These are phyloP conservation scores for Aspergillus bombycis DNA, from an alignment of 2,329 filamentous ascomycete genomes.

Conservation along the genomic window DNA sequence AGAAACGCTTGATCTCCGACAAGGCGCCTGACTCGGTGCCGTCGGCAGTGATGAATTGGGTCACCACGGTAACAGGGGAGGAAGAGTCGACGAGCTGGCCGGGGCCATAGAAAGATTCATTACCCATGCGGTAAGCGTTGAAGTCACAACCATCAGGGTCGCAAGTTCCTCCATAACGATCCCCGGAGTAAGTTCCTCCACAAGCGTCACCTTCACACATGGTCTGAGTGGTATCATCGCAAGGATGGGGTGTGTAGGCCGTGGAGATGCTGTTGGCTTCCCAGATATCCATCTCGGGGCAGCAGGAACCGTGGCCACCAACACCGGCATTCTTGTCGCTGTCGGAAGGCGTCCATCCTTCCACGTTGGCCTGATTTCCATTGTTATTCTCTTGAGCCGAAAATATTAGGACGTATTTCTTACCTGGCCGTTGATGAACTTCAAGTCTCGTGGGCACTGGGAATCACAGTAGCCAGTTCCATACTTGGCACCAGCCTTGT, in stretches of 20 bases:
- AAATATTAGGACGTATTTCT: neutral
- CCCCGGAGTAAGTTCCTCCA: conserved; percentile 54
- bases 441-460: conserved; percentile 56
- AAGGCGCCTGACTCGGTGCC: conserved; percentile 49
- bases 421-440: conserved; percentile 44
- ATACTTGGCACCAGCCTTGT: conserved; percentile 61
- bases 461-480: conserved; percentile 68
- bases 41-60: conserved; percentile 63
- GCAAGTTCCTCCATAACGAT: conserved; percentile 64
- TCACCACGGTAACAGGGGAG: conserved; percentile 65
- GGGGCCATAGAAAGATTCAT: conserved; percentile 64
- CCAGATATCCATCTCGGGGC: conserved; percentile 70
- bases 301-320: conserved; percentile 62
- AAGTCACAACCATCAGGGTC: conserved; percentile 74
- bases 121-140: conserved; percentile 69
- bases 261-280: conserved; percentile 68
- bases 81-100: conserved; percentile 61
- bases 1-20: conserved; percentile 65
- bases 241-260: conserved; percentile 68
- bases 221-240: conserved; percentile 52
- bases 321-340: conserved; percentile 59
- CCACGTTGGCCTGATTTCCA: conserved; percentile 52
- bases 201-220: conserved; percentile 56
- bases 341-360: conserved; percentile 54
- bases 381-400: conserved; percentile 9